A percentile compares a stretch with the other conserved stretches of the same genome.
These are phyloP conservation scores for Amanita pallidorosea DNA, from an alignment of 768 basidiomycete genomes.

Conservation along the genomic window DNA sequence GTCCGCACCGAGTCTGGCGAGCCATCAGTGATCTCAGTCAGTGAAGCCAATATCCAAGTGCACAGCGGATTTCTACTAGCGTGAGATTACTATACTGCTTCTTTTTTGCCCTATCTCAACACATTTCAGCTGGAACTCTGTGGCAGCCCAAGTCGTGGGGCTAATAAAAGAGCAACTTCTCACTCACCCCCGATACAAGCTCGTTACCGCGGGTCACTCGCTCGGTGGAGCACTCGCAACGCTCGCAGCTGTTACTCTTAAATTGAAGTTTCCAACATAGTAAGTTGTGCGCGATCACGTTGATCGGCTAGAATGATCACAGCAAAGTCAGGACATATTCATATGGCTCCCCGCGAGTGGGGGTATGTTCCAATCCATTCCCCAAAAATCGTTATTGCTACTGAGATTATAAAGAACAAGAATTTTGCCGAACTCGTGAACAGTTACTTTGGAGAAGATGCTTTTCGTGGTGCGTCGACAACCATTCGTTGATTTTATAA, in stretches of 20 bases:
- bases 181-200: constrained; percentile 22
- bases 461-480: constrained; percentile 28
- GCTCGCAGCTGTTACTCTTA: constrained; percentile 33
- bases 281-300: constrained; percentile 11
- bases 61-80: constrained; percentile 41
- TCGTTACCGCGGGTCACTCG: constrained; percentile 43
- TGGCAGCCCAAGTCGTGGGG: constrained; percentile 27
- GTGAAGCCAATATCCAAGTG: constrained; percentile 16
- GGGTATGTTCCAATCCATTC: constrained; percentile 20
- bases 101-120: background rate
- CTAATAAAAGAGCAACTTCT: constrained; percentile 25
- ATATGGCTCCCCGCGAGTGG: constrained; percentile 38
- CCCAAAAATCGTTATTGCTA: background rate
- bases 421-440: constrained; percentile 36
- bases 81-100: constrained; percentile 18
- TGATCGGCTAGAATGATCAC: background rate
- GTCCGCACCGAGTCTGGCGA: background rate
- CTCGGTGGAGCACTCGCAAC: constrained; percentile 42
- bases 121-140: constrained; percentile 36
- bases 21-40: constrained; percentile 19
- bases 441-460: constrained; percentile 24
- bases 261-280: constrained; percentile 28
- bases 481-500: background rate
- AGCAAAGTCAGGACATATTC: constrained; percentile 33
- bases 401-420: constrained; percentile 24